Evolutionary conservation across 371 early-diverging fungal genomes (phyloP).

Genomic region (Cokeromyces recurvatus): DNA sequence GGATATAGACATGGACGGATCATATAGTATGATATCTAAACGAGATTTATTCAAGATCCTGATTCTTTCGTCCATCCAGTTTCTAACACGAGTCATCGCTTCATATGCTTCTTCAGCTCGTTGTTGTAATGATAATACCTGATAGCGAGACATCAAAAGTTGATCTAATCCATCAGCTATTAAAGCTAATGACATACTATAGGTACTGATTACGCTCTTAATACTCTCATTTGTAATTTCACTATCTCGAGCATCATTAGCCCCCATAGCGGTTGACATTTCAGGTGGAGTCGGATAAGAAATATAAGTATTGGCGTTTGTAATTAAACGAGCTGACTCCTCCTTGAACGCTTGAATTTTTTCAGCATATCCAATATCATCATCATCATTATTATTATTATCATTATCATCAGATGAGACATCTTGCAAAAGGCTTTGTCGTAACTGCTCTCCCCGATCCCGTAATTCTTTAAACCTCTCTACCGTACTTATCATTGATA

Average conservation of each 20-base stretch:
- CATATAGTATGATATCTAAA: slow-evolving; percentile 14
- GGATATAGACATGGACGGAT: neutral
- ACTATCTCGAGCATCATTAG: slow-evolving; percentile 22
- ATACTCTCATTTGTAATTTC: slow-evolving; percentile 37
- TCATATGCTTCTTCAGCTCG: slow-evolving; percentile 32
- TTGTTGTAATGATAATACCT: slow-evolving; percentile 32
- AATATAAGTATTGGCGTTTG: slow-evolving; percentile 25
- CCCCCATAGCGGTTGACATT: slow-evolving; percentile 37
- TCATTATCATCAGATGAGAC: neutral
- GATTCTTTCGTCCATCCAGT: slow-evolving; percentile 41
- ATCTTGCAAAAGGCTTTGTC: slow-evolving; percentile 19
- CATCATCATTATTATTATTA: slow-evolving; percentile 2
- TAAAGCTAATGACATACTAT: slow-evolving; percentile 36
- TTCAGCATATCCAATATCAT: slow-evolving; percentile 15
- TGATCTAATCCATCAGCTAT: slow-evolving; percentile 43
- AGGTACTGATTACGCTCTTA: slow-evolving; percentile 25
- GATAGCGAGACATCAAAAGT: slow-evolving; percentile 30
- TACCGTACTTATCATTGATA: slow-evolving; percentile 31
- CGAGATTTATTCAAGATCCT: slow-evolving; percentile 17
- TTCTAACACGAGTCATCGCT: slow-evolving; percentile 25
- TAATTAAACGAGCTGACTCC: slow-evolving; percentile 33
- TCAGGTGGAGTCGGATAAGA: slow-evolving; percentile 36
- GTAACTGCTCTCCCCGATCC: slow-evolving; percentile 33
- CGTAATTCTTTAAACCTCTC: slow-evolving; percentile 27
- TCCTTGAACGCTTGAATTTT: slow-evolving; percentile 30